Evolutionary conservation across 1,284 basidiomycete genomes (phyloP).

Genomic region (Moesziomyces sp.): DNA sequence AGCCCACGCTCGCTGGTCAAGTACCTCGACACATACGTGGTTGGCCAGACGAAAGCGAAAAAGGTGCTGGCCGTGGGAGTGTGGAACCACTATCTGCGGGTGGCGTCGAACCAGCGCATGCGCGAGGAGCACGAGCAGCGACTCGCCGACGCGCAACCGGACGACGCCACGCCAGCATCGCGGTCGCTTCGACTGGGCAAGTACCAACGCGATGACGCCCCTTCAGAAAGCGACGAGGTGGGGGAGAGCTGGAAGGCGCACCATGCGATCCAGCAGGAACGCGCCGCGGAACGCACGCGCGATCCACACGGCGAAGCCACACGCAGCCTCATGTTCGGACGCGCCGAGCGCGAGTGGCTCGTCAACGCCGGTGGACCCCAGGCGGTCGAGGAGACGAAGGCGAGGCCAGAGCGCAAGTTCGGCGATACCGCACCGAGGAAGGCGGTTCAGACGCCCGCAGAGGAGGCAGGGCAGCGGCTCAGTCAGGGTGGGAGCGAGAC

Average conservation of each 20-base stretch:
- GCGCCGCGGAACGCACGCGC: constrained; percentile 13
- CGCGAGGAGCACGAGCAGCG: constrained; percentile 22
- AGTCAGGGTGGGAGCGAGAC: neutral
- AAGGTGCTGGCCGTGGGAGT: constrained; percentile 85
- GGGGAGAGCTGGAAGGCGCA: constrained; percentile 5
- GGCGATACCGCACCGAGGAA: constrained; percentile 10
- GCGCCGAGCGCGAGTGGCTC: constrained; percentile 43
- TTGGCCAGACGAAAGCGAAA: constrained; percentile 91
- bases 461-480: constrained; percentile 10
- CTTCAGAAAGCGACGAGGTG: neutral
- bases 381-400: constrained; percentile 1
- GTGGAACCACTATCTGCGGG: constrained; percentile 37
- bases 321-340: constrained; percentile 35
- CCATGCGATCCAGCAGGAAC: constrained; percentile 8
- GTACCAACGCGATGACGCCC: neutral
- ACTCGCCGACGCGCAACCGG: neutral
- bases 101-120: constrained; percentile 33
- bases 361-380: constrained; percentile 28
- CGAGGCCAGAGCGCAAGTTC: constrained; percentile 8
- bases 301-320: constrained; percentile 40
- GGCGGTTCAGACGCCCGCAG: constrained; percentile 22
- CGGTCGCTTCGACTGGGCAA: constrained; percentile 16
- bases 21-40: constrained; percentile 87
- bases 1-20: constrained; percentile 76
- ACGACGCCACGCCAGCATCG: neutral